Percentiles rank a stretch among this genome's conserved stretches.
These are phyloP conservation scores for Yamadazyma friedrichii DNA, from an alignment of 1,139 yeast species.

Conservation along the genomic window DNA sequence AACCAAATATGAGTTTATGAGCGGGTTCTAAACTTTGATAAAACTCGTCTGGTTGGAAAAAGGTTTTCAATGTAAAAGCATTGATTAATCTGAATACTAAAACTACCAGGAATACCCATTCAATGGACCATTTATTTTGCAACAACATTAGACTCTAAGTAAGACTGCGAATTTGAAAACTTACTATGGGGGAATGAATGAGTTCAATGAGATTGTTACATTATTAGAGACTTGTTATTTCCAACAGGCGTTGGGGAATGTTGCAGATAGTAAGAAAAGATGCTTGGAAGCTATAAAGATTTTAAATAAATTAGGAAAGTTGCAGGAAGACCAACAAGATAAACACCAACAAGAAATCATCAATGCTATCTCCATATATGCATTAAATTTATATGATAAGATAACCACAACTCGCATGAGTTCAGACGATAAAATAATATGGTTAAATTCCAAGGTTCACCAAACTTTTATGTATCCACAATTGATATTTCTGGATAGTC, in stretches of 20 bases:
- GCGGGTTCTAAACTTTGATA: slow-evolving; percentile 96
- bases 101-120: slow-evolving; percentile 7
- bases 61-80: slow-evolving; percentile 64
- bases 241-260: slow-evolving; percentile 10
- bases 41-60: slow-evolving; percentile 95
- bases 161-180: slow-evolving; percentile 1
- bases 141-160: slow-evolving; percentile 6
- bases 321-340: neutral
- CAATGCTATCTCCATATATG: slow-evolving; percentile 19
- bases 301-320: slow-evolving; percentile 21
- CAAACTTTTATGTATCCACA: slow-evolving; percentile 37
- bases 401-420: slow-evolving; percentile 9
- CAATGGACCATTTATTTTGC: slow-evolving; percentile 6
- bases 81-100: slow-evolving; percentile 51
- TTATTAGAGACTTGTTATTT: slow-evolving; percentile 9
- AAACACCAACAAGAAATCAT: slow-evolving; percentile 1
- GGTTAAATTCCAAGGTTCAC: slow-evolving; percentile 44
- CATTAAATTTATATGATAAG: slow-evolving; percentile 23
- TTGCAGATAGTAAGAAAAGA: slow-evolving; percentile 17
- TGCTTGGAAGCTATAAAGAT: slow-evolving; percentile 26
- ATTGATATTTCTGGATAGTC: slow-evolving; percentile 17
- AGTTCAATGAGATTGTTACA: neutral
- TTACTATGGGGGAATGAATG: neutral
- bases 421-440: slow-evolving; percentile 27
- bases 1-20: slow-evolving; percentile 67